Evolutionary conservation across 495 filamentous ascomycete genomes (phyloP).

Genomic region (Xylaria bambusicola): DNA sequence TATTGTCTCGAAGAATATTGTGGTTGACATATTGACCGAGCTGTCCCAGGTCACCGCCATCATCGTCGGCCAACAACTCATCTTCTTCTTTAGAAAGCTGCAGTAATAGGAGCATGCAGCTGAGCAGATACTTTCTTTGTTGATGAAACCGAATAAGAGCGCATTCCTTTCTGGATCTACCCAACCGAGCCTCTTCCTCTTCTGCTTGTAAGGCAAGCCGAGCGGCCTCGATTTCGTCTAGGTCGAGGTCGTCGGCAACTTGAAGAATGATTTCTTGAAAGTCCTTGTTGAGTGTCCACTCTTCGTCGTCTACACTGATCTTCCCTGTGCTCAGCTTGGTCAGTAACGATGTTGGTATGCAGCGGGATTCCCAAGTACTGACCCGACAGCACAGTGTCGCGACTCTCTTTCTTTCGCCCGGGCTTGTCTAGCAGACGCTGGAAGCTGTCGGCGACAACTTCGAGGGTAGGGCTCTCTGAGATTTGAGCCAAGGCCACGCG

Average conservation of each 20-base stretch:
- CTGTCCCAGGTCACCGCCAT: conserved; percentile 39
- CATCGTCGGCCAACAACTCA: conserved; percentile 39
- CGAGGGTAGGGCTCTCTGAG: conserved; percentile 58
- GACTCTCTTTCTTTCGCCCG: conserved; percentile 66
- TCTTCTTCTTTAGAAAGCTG: conserved; percentile 65
- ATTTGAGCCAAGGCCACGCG: conserved; percentile 39
- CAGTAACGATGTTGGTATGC: conserved; percentile 28
- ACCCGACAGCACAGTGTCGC: conserved; percentile 51
- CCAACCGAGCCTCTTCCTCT: conserved; percentile 62
- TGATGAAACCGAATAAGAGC: conserved; percentile 85
- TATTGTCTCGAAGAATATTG: conserved; percentile 38
- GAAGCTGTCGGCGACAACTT: conserved; percentile 70
- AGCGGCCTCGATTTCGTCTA: conserved; percentile 87
- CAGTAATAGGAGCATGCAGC: conserved; percentile 76
- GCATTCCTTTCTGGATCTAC: conserved; percentile 67
- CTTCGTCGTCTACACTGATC: conserved; percentile 65
- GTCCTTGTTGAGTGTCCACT: conserved; percentile 81
- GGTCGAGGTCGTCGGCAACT: conserved; percentile 80
- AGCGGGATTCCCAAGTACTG: conserved; percentile 36
- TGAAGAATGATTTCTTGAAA: conserved; percentile 78
- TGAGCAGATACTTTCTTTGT: conserved; percentile 72
- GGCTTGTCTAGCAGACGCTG: conserved; percentile 75
- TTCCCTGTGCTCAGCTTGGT: conserved; percentile 57
- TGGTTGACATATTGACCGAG: conserved; percentile 38
- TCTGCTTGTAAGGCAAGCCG: conserved; percentile 68